Percentiles rank a stretch among this genome's conserved stretches.
Evolutionary conservation across 176 grass and related monocot species (phyloP).

Genomic region (Saccharum officinarum): DNA sequence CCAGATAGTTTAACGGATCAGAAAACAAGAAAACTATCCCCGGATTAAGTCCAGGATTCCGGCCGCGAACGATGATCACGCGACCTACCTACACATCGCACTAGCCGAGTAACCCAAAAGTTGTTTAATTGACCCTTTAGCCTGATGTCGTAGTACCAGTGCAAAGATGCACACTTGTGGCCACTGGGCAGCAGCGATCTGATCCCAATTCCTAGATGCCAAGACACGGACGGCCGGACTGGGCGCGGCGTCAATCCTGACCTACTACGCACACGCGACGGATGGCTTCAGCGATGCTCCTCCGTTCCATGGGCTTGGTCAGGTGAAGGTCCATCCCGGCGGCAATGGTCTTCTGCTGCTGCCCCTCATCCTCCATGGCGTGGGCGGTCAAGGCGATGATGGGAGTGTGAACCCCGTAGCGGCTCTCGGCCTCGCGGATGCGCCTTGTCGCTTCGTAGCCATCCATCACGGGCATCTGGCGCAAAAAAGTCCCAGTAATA

Average conservation of each 20-base stretch:
- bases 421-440: conserved; percentile 58
- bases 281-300: conserved; percentile 34
- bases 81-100: not conserved
- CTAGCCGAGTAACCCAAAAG: not conserved
- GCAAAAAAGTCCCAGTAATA: not conserved
- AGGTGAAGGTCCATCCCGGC: conserved; percentile 68
- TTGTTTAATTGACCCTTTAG: too few relatives aligned
- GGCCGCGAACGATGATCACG: not conserved
- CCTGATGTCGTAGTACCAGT: too few relatives aligned
- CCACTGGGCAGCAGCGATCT: not conserved
- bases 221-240: too few relatives aligned
- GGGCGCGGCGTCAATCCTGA: not conserved
- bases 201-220: not conserved
- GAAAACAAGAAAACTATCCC: not conserved
- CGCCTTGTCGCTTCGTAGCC: conserved; percentile 65
- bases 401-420: conserved; percentile 32
- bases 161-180: not conserved
- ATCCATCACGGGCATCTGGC: conserved; percentile 75
- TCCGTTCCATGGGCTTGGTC: conserved; percentile 44
- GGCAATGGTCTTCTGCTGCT: conserved; percentile 11
- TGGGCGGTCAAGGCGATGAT: conserved; percentile 66
- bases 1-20: not conserved
- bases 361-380: conserved; percentile 18
- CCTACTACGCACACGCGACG: not conserved
- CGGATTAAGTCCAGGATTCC: not conserved